These are phyloP conservation scores for Margaritispora aquatica DNA, from an alignment of 495 filamentous ascomycete species.

Conservation along the genomic window DNA sequence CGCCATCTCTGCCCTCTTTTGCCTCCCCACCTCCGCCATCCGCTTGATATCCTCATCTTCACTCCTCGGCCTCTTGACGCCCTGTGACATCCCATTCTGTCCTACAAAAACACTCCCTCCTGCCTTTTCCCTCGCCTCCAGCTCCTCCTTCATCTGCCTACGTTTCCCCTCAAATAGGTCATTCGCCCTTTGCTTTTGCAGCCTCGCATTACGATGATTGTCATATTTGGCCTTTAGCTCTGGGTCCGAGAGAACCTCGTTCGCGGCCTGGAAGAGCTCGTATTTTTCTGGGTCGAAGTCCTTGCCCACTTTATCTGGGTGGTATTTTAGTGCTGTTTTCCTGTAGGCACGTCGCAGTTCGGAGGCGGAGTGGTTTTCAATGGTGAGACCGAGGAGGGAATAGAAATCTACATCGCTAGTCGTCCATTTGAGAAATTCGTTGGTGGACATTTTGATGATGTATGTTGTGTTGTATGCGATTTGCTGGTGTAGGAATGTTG, in stretches of 20 bases:
- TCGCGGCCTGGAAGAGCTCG: constrained; percentile 64
- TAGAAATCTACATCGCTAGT: constrained; percentile 75
- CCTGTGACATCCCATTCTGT: constrained; percentile 24
- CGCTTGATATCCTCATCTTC: constrained; percentile 54
- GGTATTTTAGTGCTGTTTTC: constrained; percentile 80
- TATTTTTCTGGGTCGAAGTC: constrained; percentile 62
- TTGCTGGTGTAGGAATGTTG: background rate
- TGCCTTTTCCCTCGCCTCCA: constrained; percentile 53
- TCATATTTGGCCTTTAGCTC: constrained; percentile 60
- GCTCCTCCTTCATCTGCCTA: constrained; percentile 68
- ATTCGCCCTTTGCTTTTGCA: constrained; percentile 54
- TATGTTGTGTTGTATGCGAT: background rate
- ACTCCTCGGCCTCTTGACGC: constrained; percentile 43
- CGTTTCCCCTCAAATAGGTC: constrained; percentile 61
- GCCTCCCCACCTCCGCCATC: constrained; percentile 60
- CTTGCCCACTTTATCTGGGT: constrained; percentile 74
- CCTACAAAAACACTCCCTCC: constrained; percentile 12
- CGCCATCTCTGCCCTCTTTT: constrained; percentile 33
- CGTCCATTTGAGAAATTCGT: constrained; percentile 26
- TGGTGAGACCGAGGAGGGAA: constrained; percentile 63
- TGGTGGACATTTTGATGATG: constrained; percentile 18
- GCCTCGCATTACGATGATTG: constrained; percentile 55
- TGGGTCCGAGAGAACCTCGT: constrained; percentile 64
- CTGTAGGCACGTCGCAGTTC: constrained; percentile 86
- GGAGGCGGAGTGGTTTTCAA: constrained; percentile 49